Evolutionary conservation across 495 filamentous ascomycete genomes (phyloP), one percentile per base, ranked within the genome.

Genomic region (Glutinoglossum americanum): DNA sequence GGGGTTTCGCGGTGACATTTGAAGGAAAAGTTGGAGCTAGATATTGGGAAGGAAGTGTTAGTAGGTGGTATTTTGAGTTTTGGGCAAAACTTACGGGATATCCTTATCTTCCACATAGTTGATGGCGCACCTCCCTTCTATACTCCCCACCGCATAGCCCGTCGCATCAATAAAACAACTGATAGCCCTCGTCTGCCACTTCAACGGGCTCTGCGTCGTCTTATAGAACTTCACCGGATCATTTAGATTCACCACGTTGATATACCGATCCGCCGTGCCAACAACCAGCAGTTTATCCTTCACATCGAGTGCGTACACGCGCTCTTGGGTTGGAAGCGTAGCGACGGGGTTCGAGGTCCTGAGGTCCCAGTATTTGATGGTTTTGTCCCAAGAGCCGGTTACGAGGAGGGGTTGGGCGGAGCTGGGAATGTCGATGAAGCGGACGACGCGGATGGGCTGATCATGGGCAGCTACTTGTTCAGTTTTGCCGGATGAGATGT

Each of bases 311-410:
- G 80, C 78, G 72, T 94, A 96, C 49, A 94, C 76, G 54, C 89
- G 80, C 62, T 96, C 87, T 59, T 83, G 81, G 60, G 81, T 82
- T 23, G 77, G 69, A 3, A 95, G 62, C 8, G 71, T 71, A 6
- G 76, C 84, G 53, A 84, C 79, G 11, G 87, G 78, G 13, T 68
- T 73, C 37, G 72, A 68, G 60, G 77, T 73, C 19, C 88, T 81
- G 53, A 94, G 68, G 67, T 97, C 90, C 90, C 90, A 97, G 71
- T 90, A 94, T 67, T 92, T 94, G 68, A 97, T 72, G 1, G 81
- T 92, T 73, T 92, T 93, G 71, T 97, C 90, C 90, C 90, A 97
- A 1, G 84, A 89, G 37, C 90, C 90, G 1, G 90, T 92, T 26
- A 89, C 81, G 32, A 95, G 74, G 66, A 92, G 80, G 61, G 72